These are phyloP conservation scores for Solanum hybrid DNA, from an alignment of 305 asterid genomes.

Conservation along the genomic window DNA sequence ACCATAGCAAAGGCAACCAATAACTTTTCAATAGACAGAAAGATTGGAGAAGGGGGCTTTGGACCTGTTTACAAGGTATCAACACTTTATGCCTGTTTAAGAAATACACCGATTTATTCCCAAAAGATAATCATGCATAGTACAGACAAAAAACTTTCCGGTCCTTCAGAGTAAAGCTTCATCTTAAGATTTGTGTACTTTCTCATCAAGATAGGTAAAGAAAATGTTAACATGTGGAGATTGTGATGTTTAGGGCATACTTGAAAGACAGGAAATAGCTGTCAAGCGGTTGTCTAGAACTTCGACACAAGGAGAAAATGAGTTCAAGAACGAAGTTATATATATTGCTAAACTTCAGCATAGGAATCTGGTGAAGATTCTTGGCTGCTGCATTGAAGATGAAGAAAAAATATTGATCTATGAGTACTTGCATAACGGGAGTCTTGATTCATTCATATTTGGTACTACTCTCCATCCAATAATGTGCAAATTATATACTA, in stretches of 20 bases:
- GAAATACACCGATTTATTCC: not conserved
- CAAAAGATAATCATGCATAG: conserved; percentile 19
- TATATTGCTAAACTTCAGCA: conserved; percentile 34
- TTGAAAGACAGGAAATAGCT: conserved; percentile 22
- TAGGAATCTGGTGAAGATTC: conserved; percentile 28
- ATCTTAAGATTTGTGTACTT: not conserved
- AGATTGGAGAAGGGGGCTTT: conserved; percentile 9
- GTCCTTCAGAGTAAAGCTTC: not conserved
- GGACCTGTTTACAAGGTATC: conserved; percentile 14
- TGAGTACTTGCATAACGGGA: conserved; percentile 27
- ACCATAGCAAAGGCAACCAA: not conserved
- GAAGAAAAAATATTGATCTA: conserved; percentile 29
- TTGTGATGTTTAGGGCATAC: conserved; percentile 11
- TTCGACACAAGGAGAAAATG: conserved; percentile 31
- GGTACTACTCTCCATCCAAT: conserved; percentile 7
- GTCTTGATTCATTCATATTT: conserved; percentile 19
- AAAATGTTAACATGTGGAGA: not conserved
- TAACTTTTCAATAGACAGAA: not conserved
- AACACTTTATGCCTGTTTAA: not conserved
- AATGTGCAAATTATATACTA: not conserved
- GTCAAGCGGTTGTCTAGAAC: conserved; percentile 25
- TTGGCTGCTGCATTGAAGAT: conserved; percentile 26
- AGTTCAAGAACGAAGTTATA: conserved; percentile 28
- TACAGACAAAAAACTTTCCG: not conserved
- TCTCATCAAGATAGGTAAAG: not conserved